Evolutionary conservation across 352 stramenopile genomes (phyloP).

Genomic region (Phytophthora pini): DNA sequence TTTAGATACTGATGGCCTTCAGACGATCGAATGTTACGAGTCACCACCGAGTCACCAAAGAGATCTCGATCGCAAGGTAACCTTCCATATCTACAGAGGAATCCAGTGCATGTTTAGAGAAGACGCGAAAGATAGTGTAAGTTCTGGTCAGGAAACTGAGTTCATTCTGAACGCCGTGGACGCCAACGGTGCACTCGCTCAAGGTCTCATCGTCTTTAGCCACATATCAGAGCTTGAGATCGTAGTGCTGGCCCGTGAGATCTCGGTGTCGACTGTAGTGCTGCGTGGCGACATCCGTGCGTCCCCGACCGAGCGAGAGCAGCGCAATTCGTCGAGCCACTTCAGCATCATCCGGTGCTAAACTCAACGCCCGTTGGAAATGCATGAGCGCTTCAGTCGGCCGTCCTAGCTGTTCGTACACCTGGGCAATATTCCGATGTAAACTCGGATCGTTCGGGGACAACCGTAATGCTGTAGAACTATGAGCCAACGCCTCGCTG

Average conservation of each 20-base stretch:
- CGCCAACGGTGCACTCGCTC: constrained; percentile 8
- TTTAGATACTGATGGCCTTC: too few relatives aligned
- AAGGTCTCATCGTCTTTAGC: constrained; percentile 20
- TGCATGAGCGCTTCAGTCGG: constrained; percentile 53
- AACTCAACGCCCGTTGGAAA: constrained; percentile 44
- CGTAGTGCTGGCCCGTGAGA: constrained; percentile 60
- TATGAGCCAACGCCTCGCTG: constrained; percentile 49
- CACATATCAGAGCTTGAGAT: constrained; percentile 62
- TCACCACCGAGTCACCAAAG: background rate
- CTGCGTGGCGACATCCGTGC: constrained; percentile 32
- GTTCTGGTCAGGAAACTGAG: constrained; percentile 24
- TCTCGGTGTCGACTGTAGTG: constrained; percentile 56
- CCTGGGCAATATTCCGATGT: constrained; percentile 63
- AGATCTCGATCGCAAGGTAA: constrained; percentile 3
- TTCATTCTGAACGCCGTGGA: constrained; percentile 31
- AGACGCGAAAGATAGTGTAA: constrained; percentile 26
- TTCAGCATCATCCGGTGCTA: constrained; percentile 48
- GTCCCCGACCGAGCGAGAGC: constrained; percentile 43
- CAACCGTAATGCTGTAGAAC: constrained; percentile 44
- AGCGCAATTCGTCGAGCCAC: constrained; percentile 52
- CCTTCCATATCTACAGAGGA: constrained; percentile 12
- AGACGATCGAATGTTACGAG: too few relatives aligned
- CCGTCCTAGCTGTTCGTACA: constrained; percentile 63
- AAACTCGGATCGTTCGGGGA: constrained; percentile 50
- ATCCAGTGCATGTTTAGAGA: constrained; percentile 25